These are phyloP conservation scores for Trichoderma sp. DNA, from an alignment of 2,329 filamentous ascomycete genomes.

Conservation along the genomic window DNA sequence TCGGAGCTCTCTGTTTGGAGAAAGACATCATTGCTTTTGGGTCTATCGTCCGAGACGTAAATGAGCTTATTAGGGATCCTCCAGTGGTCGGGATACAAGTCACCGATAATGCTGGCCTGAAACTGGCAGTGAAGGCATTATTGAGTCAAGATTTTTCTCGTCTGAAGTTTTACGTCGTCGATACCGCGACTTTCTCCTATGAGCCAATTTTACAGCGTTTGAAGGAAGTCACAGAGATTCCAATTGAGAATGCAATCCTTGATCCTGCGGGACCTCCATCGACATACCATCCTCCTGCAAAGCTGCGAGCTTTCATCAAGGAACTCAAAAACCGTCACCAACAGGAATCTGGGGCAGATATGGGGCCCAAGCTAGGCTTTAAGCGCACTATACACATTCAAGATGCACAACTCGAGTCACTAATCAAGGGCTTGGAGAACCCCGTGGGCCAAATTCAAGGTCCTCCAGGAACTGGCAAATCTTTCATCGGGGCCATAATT, in stretches of 20 bases:
- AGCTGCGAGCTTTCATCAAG: constrained; percentile 11
- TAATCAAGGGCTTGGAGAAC: constrained; percentile 55
- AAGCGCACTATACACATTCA: constrained; percentile 27
- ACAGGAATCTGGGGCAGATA: background rate
- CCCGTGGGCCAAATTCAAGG: constrained; percentile 67
- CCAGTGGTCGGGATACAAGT: constrained; percentile 56
- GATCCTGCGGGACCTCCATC: constrained; percentile 24
- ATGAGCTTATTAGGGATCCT: constrained; percentile 44
- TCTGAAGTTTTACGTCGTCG: constrained; percentile 57
- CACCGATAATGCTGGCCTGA: constrained; percentile 45
- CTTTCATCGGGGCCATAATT: constrained; percentile 67
- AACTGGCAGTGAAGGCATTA: constrained; percentile 49
- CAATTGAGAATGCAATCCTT: constrained; percentile 57
- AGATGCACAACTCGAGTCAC: constrained; percentile 55
- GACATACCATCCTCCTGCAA: constrained; percentile 18
- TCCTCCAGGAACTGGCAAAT: constrained; percentile 76
- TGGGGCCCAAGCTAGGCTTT: constrained; percentile 29
- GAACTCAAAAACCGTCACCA: background rate
- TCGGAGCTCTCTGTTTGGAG: constrained; percentile 60
- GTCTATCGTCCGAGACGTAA: constrained; percentile 53
- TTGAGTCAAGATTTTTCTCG: constrained; percentile 27
- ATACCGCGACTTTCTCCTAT: constrained; percentile 68
- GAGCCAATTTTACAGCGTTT: constrained; percentile 65
- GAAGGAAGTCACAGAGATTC: constrained; percentile 55
- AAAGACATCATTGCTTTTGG: constrained; percentile 61